Evolutionary conservation across 2,329 filamentous ascomycete species (phyloP), one percentile per base, ranked within the genome.

Genomic region (Cladorrhinum sp.): DNA sequence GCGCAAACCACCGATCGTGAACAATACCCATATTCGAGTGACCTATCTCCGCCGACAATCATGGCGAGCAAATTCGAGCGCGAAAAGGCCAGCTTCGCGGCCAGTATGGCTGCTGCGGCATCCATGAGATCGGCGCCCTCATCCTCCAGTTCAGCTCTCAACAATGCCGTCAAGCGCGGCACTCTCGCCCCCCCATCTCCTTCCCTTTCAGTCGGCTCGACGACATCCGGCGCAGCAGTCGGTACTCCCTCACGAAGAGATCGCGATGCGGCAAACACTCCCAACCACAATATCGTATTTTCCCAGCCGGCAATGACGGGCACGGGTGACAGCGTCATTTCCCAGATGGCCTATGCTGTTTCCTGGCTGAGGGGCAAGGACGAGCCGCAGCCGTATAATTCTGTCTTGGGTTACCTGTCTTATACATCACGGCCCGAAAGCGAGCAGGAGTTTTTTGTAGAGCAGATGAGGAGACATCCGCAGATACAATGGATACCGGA

Each of bases 341-440:
- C 92, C 12, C 91, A 96, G 74, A 88, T 97, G 72, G 85, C 89
- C 60, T 96, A 92, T 76, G 91, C 92, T 20, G 87, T 96, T 72
- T 86, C 93, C 64, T 91, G 92, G 72, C 85, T 96, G 62, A 88
- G 88, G 76, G 85, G 85, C 65, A 87, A 88, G 72, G 87, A 88
- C 71, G 84, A 86, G 62, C 78, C 89, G 58, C 85, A 92, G 72
- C 84, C 82, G 36, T 89, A 96, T 61, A 78, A 84, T 53, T 89
- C 93, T 65, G 88, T 97, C 67, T 84, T 95, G 68, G 85, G 87
- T 67, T 95, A 95, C 73, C 81, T 96, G 62, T 91, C 88, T 57
- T 82, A 95, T 38, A 84, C 85, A 55, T 78, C 84, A 62, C 81
- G 83, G 48, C 76, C 85, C 13, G 82, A 89, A 55, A 78, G 83